A percentile compares a stretch with the other conserved stretches of the same genome.
Conservation (phyloP, 2,329 filamentous ascomycete species). For the Pestalotiopsis fici region DNA sequence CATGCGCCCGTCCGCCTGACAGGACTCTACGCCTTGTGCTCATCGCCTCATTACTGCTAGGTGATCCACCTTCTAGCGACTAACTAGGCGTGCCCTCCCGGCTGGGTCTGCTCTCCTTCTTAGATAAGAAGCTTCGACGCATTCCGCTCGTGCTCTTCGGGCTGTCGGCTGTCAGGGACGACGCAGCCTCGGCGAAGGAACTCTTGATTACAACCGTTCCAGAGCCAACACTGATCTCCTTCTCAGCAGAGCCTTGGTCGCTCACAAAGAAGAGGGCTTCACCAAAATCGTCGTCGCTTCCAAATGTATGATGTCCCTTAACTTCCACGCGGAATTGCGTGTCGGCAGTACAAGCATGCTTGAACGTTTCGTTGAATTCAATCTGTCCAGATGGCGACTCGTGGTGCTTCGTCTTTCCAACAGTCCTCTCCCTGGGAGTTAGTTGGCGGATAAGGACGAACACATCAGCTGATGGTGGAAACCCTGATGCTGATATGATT, state of each 20-base stretch:
- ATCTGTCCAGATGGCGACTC: conserved; percentile 70
- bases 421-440: conserved; percentile 69
- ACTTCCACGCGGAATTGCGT: conserved; percentile 84
- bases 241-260: conserved; percentile 72
- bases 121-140: conserved; percentile 57
- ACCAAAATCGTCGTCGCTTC: conserved; percentile 80
- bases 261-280: conserved; percentile 91
- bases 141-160: conserved; percentile 50
- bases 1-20: neutral
- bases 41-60: neutral
- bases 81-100: conserved; percentile 44
- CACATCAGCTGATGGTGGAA: conserved; percentile 74
- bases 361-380: conserved; percentile 78
- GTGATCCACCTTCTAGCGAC: conserved; percentile 9
- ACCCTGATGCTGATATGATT: conserved; percentile 77
- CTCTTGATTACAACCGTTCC: conserved; percentile 75
- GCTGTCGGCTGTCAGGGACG: conserved; percentile 27
- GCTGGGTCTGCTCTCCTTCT: conserved; percentile 44
- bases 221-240: conserved; percentile 71
- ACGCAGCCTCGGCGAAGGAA: conserved; percentile 58
- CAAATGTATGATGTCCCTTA: conserved; percentile 83
- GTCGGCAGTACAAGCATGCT: conserved; percentile 75
- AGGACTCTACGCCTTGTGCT: neutral
- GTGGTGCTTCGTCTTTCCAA: conserved; percentile 91
- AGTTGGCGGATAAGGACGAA: conserved; percentile 73